Evolutionary conservation across 2,329 filamentous ascomycete species (phyloP).

Genomic region (Rhinocladiella similis): DNA sequence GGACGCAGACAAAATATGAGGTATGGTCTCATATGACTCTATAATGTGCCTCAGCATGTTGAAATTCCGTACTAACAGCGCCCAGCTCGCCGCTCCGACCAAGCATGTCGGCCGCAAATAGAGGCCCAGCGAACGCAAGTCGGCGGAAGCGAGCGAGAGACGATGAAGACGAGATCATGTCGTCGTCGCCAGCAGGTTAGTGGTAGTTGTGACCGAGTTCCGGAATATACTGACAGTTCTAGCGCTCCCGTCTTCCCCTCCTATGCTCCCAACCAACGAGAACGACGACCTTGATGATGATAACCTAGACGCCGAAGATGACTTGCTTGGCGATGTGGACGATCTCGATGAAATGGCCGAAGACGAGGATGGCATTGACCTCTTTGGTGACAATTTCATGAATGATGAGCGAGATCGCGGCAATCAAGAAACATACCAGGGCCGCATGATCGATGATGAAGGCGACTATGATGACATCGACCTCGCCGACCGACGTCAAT

Average conservation of each 20-base stretch:
- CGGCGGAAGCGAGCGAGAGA: constrained; percentile 66
- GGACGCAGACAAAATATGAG: constrained; percentile 13
- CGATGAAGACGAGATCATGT: constrained; percentile 62
- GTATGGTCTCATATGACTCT: constrained; percentile 2
- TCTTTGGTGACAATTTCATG: constrained; percentile 68
- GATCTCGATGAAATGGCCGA: constrained; percentile 69
- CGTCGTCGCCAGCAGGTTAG: constrained; percentile 56
- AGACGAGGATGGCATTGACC: constrained; percentile 68
- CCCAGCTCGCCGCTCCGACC: constrained; percentile 77
- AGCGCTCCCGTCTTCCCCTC: constrained; percentile 61
- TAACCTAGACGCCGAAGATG: constrained; percentile 51
- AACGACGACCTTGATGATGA: constrained; percentile 44
- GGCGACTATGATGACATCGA: constrained; percentile 65
- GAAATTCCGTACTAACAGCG: constrained; percentile 1
- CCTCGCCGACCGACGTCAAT: constrained; percentile 56
- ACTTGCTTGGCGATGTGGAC: constrained; percentile 63
- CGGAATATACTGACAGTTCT: neutral
- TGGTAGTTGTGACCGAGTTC: neutral
- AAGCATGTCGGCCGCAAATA: constrained; percentile 80
- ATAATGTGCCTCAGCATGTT: neutral
- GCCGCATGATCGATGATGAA: constrained; percentile 63
- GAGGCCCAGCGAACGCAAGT: constrained; percentile 58
- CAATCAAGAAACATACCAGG: constrained; percentile 55
- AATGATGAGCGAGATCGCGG: constrained; percentile 56
- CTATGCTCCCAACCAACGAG: constrained; percentile 51